These are phyloP conservation scores for Fonsecaea monophora DNA, from an alignment of 2,329 filamentous ascomycete genomes.

Conservation along the genomic window DNA sequence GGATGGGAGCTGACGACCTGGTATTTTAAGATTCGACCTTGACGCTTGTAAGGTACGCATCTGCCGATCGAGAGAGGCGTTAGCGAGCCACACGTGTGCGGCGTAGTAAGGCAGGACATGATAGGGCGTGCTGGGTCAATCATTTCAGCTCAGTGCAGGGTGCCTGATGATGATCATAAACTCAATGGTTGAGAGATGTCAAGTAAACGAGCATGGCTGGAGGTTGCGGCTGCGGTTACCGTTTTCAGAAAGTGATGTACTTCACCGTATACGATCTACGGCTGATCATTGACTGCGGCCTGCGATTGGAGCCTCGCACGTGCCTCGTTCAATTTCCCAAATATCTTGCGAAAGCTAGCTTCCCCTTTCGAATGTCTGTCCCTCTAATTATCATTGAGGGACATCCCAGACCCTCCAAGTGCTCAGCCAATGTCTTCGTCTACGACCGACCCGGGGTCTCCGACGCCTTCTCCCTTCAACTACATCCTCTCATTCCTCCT, in stretches of 20 bases:
- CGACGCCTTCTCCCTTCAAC: constrained; percentile 64
- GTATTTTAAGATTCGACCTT: neutral
- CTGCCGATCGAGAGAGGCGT: neutral
- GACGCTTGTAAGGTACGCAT: neutral
- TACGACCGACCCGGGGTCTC: constrained; percentile 2
- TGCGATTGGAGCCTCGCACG: neutral
- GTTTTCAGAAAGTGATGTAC: neutral
- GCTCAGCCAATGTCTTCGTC: constrained; percentile 19
- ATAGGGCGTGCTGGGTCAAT: neutral
- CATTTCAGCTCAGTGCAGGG: neutral
- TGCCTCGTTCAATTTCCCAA: neutral
- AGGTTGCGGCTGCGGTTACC: neutral
- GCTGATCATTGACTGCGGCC: neutral
- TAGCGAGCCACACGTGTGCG: neutral
- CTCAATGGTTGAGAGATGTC: neutral
- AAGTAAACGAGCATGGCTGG: neutral
- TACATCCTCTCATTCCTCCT: constrained; percentile 89
- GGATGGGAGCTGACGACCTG: neutral
- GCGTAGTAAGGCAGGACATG: neutral
- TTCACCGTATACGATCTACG: neutral
- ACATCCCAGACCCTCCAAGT: neutral
- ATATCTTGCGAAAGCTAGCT: neutral
- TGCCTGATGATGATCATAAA: neutral
- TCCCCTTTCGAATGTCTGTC: neutral
- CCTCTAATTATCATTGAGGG: neutral